Conservation (phyloP, 805 yeast genomes). For the Hanseniaspora clermontiae region DNA sequence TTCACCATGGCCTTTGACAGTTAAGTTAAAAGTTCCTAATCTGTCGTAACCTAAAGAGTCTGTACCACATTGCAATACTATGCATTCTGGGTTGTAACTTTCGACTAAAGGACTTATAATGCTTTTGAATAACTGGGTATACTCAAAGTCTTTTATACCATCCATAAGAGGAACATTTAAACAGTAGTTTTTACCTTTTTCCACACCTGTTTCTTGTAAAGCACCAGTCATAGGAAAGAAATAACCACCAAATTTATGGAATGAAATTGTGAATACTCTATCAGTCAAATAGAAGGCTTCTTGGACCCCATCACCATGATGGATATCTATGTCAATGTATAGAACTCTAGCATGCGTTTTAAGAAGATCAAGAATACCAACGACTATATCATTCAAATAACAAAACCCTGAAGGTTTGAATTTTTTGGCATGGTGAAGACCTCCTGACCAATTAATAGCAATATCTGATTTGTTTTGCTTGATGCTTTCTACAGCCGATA, state of each 20-base stretch:
- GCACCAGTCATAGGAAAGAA: slow-evolving; percentile 92
- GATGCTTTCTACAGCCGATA: slow-evolving; percentile 80
- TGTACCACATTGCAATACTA: slow-evolving; percentile 97
- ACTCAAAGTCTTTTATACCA: slow-evolving; percentile 79
- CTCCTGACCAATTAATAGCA: slow-evolving; percentile 90
- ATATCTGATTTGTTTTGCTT: slow-evolving; percentile 75
- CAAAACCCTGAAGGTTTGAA: slow-evolving; percentile 85
- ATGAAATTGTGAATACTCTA: slow-evolving; percentile 79
- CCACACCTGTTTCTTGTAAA: slow-evolving; percentile 70
- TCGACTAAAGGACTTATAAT: slow-evolving; percentile 81
- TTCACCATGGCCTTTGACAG: slow-evolving; percentile 90
- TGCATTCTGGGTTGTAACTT: slow-evolving; percentile 84
- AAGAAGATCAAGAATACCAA: slow-evolving; percentile 67
- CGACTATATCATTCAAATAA: slow-evolving; percentile 77
- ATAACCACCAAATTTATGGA: slow-evolving; percentile 76
- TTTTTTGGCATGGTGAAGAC: slow-evolving; percentile 85
- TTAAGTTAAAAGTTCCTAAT: slow-evolving; percentile 87
- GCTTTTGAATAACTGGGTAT: slow-evolving; percentile 40
- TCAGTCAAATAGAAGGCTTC: slow-evolving; percentile 89
- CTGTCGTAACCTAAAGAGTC: slow-evolving; percentile 94
- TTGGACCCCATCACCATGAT: slow-evolving; percentile 92
- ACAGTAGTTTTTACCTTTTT: slow-evolving; percentile 69
- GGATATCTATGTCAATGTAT: slow-evolving; percentile 81
- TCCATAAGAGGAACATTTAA: slow-evolving; percentile 80
- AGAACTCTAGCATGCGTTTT: slow-evolving; percentile 76